These are phyloP conservation scores for Neurospora africana DNA, from an alignment of 495 filamentous ascomycete species.

Conservation along the genomic window DNA sequence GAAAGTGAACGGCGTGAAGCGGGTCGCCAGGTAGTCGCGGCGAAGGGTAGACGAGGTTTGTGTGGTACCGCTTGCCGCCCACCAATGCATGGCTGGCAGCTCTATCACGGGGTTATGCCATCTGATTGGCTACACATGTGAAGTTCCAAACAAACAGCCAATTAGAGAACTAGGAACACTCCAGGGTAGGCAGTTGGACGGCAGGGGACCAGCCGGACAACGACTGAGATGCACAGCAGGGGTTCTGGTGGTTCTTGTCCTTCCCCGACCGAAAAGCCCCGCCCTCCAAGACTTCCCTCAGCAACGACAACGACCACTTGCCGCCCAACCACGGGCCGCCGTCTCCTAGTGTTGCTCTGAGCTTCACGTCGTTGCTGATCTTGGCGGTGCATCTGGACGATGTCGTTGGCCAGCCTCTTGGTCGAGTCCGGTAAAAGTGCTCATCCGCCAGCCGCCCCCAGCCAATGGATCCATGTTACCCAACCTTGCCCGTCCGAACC, in stretches of 20 bases:
- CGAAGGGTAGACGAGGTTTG: background rate
- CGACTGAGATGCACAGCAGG: background rate
- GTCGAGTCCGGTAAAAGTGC: slow-evolving; percentile 20
- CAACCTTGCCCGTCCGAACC: background rate
- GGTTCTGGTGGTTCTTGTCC: background rate
- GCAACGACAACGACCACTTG: slow-evolving; percentile 5
- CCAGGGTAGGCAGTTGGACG: slow-evolving; percentile 13
- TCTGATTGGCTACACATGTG: slow-evolving; percentile 19
- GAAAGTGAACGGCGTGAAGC: background rate
- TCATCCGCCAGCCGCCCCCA: slow-evolving; percentile 11
- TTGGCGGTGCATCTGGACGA: slow-evolving; percentile 7
- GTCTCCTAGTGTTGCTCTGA: slow-evolving; percentile 5
- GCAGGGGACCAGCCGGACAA: slow-evolving; percentile 6
- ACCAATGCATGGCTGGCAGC: slow-evolving; percentile 24
- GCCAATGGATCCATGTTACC: slow-evolving; percentile 15
- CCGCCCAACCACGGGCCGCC: slow-evolving; percentile 23
- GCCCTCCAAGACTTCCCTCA: background rate
- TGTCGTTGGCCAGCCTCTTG: slow-evolving; percentile 9
- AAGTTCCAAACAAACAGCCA: slow-evolving; percentile 7
- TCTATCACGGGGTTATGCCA: slow-evolving; percentile 18
- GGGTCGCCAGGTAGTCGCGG: slow-evolving; percentile 1
- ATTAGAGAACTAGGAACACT: slow-evolving; percentile 12
- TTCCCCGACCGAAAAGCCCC: background rate
- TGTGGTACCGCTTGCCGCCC: slow-evolving; percentile 27
- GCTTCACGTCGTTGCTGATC: background rate